Base-by-base conservation (phyloP, 345 rosid species). In the Melastoma malabathricum region DNA sequence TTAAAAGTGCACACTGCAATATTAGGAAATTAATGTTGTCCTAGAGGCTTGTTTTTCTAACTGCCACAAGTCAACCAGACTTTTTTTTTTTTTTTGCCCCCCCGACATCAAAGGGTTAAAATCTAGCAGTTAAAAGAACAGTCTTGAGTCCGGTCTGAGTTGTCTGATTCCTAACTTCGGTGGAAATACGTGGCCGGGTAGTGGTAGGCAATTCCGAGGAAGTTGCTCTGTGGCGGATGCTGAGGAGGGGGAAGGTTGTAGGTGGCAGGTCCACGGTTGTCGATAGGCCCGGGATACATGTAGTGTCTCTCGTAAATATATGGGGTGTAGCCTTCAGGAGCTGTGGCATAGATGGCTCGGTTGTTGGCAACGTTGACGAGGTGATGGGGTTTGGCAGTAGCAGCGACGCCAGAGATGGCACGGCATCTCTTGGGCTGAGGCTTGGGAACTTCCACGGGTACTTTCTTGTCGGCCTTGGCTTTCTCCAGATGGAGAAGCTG, bases 401-500 rank as follows among this genome's bases (percentile, higher is more conserved):
- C 75, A 51, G 61, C 80, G n/a, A n/a, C n/a, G 29, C 9, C 6
- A 7, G 41, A 9, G 41, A 12, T 8, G 41, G 86, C 89, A 43
- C 89, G 89, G 43, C 93, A 89, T 63, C 96, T 81, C 76, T 87
- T 92, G 48, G 93, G 77, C 57, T 79, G 96, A 56, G 98, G 98
- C 71, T 84, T 92, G 18, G 86, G 72, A 43, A 68, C 83, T 70
- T 84, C 98, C 6, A 78, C 82, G 46, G 72, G 86, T 68, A 88
- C 75, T 64, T 82, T 87, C 75, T 78, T 88, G 66, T 93, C 99
- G 4, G 90, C 88, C 71, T 88, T 93, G 43, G 86, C 90, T 69
- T 92, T 92, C 88, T 87, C 96, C 13, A 92, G 83, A 71, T 75
- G 86, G 54, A 79, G 57, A 58, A 93, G 72, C 49, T 76, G 72